Conservation (phyloP, 345 rosid species). For the Sisymbrium irio region DNA sequence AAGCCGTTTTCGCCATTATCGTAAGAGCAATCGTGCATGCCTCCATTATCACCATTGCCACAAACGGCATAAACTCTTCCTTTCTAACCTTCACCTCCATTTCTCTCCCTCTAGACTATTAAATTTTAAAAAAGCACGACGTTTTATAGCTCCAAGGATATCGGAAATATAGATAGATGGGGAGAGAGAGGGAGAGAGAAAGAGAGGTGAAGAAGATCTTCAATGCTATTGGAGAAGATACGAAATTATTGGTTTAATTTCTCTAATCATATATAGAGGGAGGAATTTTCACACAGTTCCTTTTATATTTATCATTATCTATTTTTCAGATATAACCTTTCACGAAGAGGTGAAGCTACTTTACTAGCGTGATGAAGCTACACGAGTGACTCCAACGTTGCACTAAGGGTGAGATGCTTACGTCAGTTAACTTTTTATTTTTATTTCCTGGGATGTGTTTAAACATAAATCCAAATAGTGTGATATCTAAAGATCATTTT, state of each 20-base stretch:
- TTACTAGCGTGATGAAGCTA: constrained; percentile 53
- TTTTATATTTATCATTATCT: constrained; percentile 22
- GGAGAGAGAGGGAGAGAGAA: not conserved
- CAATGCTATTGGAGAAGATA: constrained; percentile 22
- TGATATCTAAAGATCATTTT: constrained; percentile 16
- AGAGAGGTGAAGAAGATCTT: not conserved
- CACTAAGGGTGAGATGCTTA: constrained; percentile 38
- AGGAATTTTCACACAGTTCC: not conserved
- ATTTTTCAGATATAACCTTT: constrained; percentile 47
- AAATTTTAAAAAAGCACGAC: constrained; percentile 22
- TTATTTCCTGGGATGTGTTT: not conserved
- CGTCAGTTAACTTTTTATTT: constrained; percentile 11
- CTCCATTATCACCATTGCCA: constrained; percentile 67
- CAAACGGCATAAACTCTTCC: constrained; percentile 44
- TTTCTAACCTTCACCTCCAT: constrained; percentile 25
- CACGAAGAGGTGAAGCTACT: constrained; percentile 43
- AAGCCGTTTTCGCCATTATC: constrained; percentile 58
- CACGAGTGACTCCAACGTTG: constrained; percentile 46
- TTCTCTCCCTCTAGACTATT: constrained; percentile 3
- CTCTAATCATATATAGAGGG: constrained; percentile 25
- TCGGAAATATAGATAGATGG: not conserved
- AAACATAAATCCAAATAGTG: constrained; percentile 21
- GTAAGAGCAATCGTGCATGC: constrained; percentile 71
- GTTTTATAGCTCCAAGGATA: constrained; percentile 26
- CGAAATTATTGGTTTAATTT: constrained; percentile 22